Evolutionary conservation across 225 moss, liverwort and hornwort species (phyloP).

Genomic region (Polytrichum formosum): DNA sequence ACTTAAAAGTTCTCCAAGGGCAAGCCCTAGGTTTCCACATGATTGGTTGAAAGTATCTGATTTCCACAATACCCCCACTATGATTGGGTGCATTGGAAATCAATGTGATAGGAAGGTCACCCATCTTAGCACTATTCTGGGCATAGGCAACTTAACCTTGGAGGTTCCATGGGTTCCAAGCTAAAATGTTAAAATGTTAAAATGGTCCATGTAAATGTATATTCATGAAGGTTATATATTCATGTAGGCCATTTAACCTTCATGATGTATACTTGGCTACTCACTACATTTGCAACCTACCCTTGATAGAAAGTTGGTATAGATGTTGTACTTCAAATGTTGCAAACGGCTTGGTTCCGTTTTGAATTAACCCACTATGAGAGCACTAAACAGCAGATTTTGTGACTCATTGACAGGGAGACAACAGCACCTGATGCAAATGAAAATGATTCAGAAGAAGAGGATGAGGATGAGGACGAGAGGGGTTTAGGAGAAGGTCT

Average conservation of each 20-base stretch:
- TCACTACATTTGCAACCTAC: neutral
- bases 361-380: neutral
- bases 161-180: no score
- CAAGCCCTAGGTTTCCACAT: no score
- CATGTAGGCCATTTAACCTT: neutral
- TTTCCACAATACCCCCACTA: no score
- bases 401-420: constrained; percentile 11
- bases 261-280: neutral
- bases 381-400: neutral
- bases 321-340: neutral
- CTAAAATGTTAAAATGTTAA: no score
- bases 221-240: no score
- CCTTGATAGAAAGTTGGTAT: neutral
- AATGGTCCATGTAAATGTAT: no score
- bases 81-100: no score
- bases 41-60: no score
- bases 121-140: no score
- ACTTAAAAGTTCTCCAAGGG: no score
- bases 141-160: no score
- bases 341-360: neutral
- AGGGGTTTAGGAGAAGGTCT: neutral
- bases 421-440: constrained; percentile 2
- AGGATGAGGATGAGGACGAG: constrained; percentile 1
- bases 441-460: constrained; percentile 18
- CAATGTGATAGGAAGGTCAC: no score